phyloP scores from a whole-genome alignment of 139 green algal genomes.

The Gonium pectorale region DNA sequence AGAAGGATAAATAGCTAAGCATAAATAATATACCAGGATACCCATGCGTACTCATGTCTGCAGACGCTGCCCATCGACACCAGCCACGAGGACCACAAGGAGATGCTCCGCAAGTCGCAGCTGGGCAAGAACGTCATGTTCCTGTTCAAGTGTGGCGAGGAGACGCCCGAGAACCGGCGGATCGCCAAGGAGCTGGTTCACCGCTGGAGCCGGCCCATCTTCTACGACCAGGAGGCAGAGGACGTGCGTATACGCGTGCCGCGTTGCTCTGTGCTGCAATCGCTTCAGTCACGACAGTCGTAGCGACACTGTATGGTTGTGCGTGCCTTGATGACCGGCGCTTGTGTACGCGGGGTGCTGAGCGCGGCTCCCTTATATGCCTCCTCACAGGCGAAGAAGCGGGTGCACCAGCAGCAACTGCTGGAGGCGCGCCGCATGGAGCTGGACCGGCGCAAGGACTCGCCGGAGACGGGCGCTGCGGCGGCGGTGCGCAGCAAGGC shows the following conservation, averaged over 20 bases:
- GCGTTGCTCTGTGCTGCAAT: too few relatives aligned
- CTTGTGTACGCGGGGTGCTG: too few relatives aligned
- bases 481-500: slow-evolving; percentile 35
- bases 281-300: too few relatives aligned
- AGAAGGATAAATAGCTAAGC: too few relatives aligned
- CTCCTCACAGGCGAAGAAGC: slow-evolving; percentile 51
- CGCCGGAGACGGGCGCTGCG: neutral
- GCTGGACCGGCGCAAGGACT: slow-evolving; percentile 15
- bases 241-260: too few relatives aligned
- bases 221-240: slow-evolving; percentile 40
- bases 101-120: slow-evolving; percentile 56
- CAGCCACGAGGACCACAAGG: slow-evolving; percentile 52
- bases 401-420: slow-evolving; percentile 41
- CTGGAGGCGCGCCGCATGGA: slow-evolving; percentile 23
- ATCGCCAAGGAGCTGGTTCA: slow-evolving; percentile 63
- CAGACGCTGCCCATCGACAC: slow-evolving; percentile 67
- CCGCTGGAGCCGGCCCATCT: slow-evolving; percentile 54
- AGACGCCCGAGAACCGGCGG: slow-evolving; percentile 59
- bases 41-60: neutral
- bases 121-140: slow-evolving; percentile 64
- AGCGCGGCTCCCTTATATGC: too few relatives aligned
- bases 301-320: too few relatives aligned
- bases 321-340: too few relatives aligned
- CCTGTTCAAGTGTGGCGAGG: slow-evolving; percentile 55
- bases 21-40: too few relatives aligned